phyloP scores from a whole-genome alignment of 208 protist species.

The Wallacemonas sp. region DNA sequence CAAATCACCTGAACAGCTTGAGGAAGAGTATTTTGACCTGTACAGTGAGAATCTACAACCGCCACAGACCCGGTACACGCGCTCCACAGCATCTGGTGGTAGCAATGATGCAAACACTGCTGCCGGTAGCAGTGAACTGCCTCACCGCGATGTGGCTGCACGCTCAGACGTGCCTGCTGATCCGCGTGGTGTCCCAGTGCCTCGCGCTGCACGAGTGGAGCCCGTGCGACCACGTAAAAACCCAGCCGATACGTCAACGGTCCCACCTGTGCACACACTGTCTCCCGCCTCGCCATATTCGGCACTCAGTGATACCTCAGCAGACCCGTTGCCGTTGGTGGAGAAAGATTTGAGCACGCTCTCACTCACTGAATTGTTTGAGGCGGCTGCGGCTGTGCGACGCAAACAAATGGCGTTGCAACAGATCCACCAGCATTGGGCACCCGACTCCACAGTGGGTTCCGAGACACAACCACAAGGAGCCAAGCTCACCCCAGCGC shows the following conservation, averaged over 20 bases:
- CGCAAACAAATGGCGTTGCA: conserved; percentile 55
- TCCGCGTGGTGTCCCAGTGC: no score
- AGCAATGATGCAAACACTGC: background rate
- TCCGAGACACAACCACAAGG: background rate
- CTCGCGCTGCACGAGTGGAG: no score
- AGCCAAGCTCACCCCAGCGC: no score
- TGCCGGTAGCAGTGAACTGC: no score
- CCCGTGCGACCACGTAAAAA: no score
- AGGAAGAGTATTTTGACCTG: conserved; percentile 9
- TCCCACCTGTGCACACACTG: background rate
- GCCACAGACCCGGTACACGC: background rate
- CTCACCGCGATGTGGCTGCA: no score
- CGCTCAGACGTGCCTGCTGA: no score
- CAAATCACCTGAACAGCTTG: conserved; percentile 8
- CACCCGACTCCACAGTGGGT: no score
- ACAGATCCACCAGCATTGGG: conserved; percentile 35
- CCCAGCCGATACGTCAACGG: no score
- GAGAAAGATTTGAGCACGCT: conserved; percentile 40
- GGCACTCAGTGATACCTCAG: background rate
- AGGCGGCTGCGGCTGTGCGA: conserved; percentile 63
- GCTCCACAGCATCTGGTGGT: background rate
- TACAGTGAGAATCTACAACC: background rate
- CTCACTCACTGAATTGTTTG: conserved; percentile 72
- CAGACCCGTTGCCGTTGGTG: background rate
- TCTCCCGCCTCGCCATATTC: background rate